Base-by-base conservation (phyloP, 1,284 basidiomycete species). In the Sanghuangporus weigelae region DNA sequence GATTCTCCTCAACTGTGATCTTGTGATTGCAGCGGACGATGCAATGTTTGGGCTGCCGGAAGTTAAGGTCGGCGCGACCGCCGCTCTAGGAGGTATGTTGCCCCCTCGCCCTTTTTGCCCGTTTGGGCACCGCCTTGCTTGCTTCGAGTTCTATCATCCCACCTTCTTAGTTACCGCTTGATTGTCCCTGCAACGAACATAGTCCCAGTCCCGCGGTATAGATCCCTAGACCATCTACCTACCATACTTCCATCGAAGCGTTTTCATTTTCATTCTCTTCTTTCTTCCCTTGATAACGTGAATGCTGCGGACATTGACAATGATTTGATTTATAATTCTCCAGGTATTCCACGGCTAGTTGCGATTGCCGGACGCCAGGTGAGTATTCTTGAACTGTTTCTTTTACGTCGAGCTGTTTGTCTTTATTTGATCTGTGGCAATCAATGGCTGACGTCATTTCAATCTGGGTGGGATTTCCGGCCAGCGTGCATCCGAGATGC, bases 21-120 rank as follows among this genome's bases (percentile, higher is more conserved):
- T 95, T 31, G 90, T 94, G 38, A 76, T 96, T n/a, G 88, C 92
- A 1, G 83, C 80, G 62, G 79, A 86, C 51, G 81, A 86, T 11
- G 87, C 90, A 6, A 84, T 82, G 63, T 89, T 96, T 65, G 90
- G 84, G 2, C 79, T 95, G 40, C 92, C 92, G 0, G 93, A 95
- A 70, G 93, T 93, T 2, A 87, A 86, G 72, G 81, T 90, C 49
- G 93, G 93, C 0, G 92, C 93, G 1, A 73, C 89, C 23, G 92
- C 90, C 8, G 77, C 82, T 10, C 85, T 88, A 69, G 93, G 93
- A 69, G 92, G 91, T 82, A 71, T 71, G 76, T 77, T 19, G 16
- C 44, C 21, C 21, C 44, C 21, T n/a, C n/a, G 21, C 4, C 11
- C 21, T 59, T 10, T 49, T 59, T 21, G 14, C 35, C 7, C 16